phyloP scores from a whole-genome alignment of 1,284 basidiomycete species.

The Sanghuangporus baumii region DNA sequence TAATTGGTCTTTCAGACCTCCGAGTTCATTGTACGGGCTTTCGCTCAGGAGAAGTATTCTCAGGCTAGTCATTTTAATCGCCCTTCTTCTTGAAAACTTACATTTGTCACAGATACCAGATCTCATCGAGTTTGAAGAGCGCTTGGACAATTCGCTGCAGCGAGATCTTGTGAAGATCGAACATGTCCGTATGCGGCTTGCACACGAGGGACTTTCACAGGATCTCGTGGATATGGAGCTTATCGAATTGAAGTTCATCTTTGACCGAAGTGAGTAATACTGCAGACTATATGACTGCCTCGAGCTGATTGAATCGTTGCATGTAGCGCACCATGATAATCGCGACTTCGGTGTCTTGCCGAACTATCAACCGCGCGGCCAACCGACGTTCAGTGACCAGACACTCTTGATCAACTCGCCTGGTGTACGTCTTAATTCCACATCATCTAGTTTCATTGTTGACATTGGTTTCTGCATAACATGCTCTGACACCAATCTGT shows the following conservation, averaged over 20 bases:
- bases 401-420: slow-evolving; percentile 59
- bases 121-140: slow-evolving; percentile 73
- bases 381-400: slow-evolving; percentile 52
- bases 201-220: slow-evolving; percentile 58
- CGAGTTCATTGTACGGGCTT: slow-evolving; percentile 73
- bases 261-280: slow-evolving; percentile 57
- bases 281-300: neutral
- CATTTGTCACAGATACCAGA: slow-evolving; percentile 59
- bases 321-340: slow-evolving; percentile 70
- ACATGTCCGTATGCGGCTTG: slow-evolving; percentile 74
- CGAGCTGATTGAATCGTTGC: slow-evolving; percentile 12
- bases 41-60: slow-evolving; percentile 72
- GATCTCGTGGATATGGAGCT: slow-evolving; percentile 75
- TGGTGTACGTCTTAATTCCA: slow-evolving; percentile 41
- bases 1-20: slow-evolving; percentile 47
- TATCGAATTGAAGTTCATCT: slow-evolving; percentile 78
- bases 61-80: slow-evolving; percentile 41
- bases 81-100: neutral
- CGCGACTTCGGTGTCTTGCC: slow-evolving; percentile 76
- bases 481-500: slow-evolving; percentile 4
- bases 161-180: slow-evolving; percentile 75
- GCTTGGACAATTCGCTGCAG: slow-evolving; percentile 74
- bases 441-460: neutral
- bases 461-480: neutral
- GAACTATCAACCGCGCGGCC: slow-evolving; percentile 61